phyloP scores from a whole-genome alignment of 768 basidiomycete species.

The Psilocybe subaeruginosa region DNA sequence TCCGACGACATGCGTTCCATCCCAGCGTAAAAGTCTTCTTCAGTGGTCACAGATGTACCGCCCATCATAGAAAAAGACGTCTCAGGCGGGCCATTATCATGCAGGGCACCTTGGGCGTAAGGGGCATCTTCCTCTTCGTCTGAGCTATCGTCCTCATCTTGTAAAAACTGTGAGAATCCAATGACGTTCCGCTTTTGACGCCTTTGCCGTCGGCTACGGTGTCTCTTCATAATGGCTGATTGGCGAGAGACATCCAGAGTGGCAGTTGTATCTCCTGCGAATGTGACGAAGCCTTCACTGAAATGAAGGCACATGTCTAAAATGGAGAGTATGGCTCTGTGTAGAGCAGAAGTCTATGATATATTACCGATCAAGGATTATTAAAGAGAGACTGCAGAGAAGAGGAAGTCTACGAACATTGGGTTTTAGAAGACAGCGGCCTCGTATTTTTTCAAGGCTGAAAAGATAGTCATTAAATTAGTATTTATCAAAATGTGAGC shows the following conservation, averaged over 20 bases:
- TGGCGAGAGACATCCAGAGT: constrained; percentile 61
- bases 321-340: constrained; percentile 67
- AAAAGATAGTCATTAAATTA: constrained; percentile 5
- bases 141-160: constrained; percentile 40
- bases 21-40: constrained; percentile 47
- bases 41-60: constrained; percentile 22
- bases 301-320: constrained; percentile 79
- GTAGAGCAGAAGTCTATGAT: constrained; percentile 61
- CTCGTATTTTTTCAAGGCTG: constrained; percentile 64
- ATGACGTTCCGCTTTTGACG: constrained; percentile 60
- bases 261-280: constrained; percentile 59
- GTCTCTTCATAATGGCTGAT: constrained; percentile 55
- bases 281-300: constrained; percentile 60
- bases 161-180: constrained; percentile 54
- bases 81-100: constrained; percentile 13
- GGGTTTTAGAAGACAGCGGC: constrained; percentile 63
- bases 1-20: constrained; percentile 70
- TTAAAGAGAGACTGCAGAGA: background rate
- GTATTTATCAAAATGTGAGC: background rate
- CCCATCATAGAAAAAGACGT: constrained; percentile 21
- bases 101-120: constrained; percentile 26
- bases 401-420: constrained; percentile 42
- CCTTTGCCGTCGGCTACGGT: constrained; percentile 64
- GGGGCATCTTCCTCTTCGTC: constrained; percentile 50
- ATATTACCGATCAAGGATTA: constrained; percentile 2